These are phyloP conservation scores for Sphaerulina populicola DNA, from an alignment of 2,329 filamentous ascomycete species.

Conservation along the genomic window DNA sequence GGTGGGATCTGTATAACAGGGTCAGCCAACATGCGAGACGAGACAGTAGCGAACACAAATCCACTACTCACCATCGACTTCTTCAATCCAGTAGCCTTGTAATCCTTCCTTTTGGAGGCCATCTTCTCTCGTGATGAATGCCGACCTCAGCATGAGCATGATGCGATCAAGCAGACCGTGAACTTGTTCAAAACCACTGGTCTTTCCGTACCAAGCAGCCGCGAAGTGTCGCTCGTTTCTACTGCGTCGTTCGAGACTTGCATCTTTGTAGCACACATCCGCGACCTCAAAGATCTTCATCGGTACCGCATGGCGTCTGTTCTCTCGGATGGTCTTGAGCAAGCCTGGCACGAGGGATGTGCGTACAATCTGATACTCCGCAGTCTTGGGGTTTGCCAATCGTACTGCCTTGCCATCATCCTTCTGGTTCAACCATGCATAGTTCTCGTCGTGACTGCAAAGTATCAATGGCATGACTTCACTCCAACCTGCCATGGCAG, in stretches of 20 bases:
- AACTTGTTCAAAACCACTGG: constrained; percentile 87
- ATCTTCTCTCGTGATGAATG: constrained; percentile 70
- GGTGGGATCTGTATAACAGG: constrained; percentile 56
- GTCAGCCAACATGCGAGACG: constrained; percentile 10
- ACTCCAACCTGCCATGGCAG: constrained; percentile 89
- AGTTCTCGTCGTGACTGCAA: constrained; percentile 98
- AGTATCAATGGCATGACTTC: constrained; percentile 95
- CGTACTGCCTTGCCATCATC: constrained; percentile 77
- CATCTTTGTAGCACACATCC: constrained; percentile 87
- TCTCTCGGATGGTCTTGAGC: constrained; percentile 87
- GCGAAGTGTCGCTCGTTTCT: constrained; percentile 92
- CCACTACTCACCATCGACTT: constrained; percentile 60
- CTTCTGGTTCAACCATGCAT: constrained; percentile 82
- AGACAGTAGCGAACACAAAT: not conserved
- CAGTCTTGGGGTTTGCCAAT: constrained; percentile 85
- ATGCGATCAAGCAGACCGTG: constrained; percentile 89
- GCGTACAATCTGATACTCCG: constrained; percentile 86
- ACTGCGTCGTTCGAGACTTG: constrained; percentile 69
- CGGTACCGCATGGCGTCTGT: constrained; percentile 78
- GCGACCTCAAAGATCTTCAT: constrained; percentile 89
- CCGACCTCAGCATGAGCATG: constrained; percentile 80
- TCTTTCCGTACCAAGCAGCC: constrained; percentile 92
- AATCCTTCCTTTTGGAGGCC: constrained; percentile 48
- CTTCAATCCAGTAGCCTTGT: constrained; percentile 79
- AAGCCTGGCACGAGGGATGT: constrained; percentile 79